Percentiles rank a stretch among this genome's conserved stretches.
Evolutionary conservation across 192 early-diverging fungal species (phyloP).

Genomic region (Glomus cerebriforme): DNA sequence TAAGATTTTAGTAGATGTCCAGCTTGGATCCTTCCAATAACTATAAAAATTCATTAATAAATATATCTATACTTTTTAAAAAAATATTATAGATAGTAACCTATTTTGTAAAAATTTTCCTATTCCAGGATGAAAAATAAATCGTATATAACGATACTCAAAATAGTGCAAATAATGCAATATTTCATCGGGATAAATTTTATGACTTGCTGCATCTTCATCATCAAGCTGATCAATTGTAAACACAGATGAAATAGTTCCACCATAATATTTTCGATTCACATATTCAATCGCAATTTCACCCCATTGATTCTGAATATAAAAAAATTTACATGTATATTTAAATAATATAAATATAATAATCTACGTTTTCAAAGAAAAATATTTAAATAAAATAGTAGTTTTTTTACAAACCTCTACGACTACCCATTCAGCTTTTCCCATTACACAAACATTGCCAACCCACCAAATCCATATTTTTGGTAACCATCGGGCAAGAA

Average conservation of each 20-base stretch:
- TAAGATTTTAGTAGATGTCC: slow-evolving; percentile 44
- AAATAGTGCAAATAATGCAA: slow-evolving; percentile 49
- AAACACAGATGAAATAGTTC: slow-evolving; percentile 71
- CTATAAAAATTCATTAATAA: slow-evolving; percentile 26
- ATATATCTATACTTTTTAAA: not conserved
- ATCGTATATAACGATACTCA: slow-evolving; percentile 58
- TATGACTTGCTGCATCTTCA: slow-evolving; percentile 31
- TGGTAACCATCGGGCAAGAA: slow-evolving; percentile 88
- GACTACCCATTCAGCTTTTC: slow-evolving; percentile 72
- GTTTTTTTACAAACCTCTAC: slow-evolving; percentile 49
- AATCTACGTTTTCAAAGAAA: not conserved
- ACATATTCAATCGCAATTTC: slow-evolving; percentile 53
- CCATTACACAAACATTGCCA: slow-evolving; percentile 62
- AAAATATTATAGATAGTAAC: slow-evolving; percentile 8
- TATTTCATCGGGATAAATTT: slow-evolving; percentile 27
- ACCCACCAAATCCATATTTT: slow-evolving; percentile 71
- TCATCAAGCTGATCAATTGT: slow-evolving; percentile 49
- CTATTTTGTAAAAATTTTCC: slow-evolving; percentile 50
- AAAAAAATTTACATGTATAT: not conserved
- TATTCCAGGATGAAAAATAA: slow-evolving; percentile 53
- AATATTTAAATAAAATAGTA: not conserved
- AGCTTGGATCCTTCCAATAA: slow-evolving; percentile 57
- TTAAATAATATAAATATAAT: not conserved
- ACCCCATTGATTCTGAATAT: slow-evolving; percentile 67
- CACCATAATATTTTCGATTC: slow-evolving; percentile 62